Evolutionary conservation across 495 filamentous ascomycete species (phyloP).

Genomic region (Aspergillus baeticus): DNA sequence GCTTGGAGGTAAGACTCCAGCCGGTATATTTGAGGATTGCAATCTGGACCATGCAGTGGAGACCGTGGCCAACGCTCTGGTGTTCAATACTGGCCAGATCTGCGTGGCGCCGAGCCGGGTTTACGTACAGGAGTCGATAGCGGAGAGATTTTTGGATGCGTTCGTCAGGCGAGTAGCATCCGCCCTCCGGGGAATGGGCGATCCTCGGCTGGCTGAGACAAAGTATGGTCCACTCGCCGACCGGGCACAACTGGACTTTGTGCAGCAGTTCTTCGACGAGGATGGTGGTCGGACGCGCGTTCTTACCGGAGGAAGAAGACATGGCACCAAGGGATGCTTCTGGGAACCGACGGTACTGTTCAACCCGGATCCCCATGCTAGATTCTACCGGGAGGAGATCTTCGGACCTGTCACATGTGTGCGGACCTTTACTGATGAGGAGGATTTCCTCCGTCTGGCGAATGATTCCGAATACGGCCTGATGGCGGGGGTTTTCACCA

Average conservation of each 20-base stretch:
- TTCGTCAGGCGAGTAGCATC: slow-evolving; percentile 6
- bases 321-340: slow-evolving; percentile 1
- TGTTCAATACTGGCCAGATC: slow-evolving; percentile 44
- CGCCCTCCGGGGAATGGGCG: neutral
- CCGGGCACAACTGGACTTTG: slow-evolving; percentile 14
- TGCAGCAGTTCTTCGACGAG: neutral
- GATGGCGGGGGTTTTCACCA: slow-evolving; percentile 5
- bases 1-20: neutral
- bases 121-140: slow-evolving; percentile 46
- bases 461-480: slow-evolving; percentile 10
- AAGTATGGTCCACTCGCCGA: neutral
- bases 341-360: slow-evolving; percentile 5
- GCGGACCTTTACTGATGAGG: slow-evolving; percentile 8
- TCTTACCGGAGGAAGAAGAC: neutral
- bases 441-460: slow-evolving; percentile 7
- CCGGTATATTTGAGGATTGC: neutral
- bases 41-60: slow-evolving; percentile 1
- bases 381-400: slow-evolving; percentile 4
- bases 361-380: slow-evolving; percentile 1
- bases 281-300: neutral
- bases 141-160: slow-evolving; percentile 12
- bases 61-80: slow-evolving; percentile 34
- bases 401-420: slow-evolving; percentile 6
- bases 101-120: slow-evolving; percentile 47
- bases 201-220: neutral